Evolutionary conservation across 805 yeast species (phyloP), one percentile per base, ranked within the genome.

Genomic region (Brettanomyces custersianus): DNA sequence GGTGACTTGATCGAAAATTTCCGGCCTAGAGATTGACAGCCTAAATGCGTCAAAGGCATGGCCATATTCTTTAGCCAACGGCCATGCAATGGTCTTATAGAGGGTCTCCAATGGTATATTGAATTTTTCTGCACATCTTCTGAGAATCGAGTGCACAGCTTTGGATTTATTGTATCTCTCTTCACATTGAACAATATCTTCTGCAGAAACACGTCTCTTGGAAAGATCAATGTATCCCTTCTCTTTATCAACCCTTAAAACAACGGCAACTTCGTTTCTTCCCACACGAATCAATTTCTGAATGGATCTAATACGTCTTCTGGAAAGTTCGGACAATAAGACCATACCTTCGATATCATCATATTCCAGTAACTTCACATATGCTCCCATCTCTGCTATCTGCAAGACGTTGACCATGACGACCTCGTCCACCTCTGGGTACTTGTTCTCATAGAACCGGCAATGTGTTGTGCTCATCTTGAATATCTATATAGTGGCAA

Each of bases 311-410:
- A 92, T 92, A 69, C 98, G 94, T 72, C 98, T 86, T 75, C 98
- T 84, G 25, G 97, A 88, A 50, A 92, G 74, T 66, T 92, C 98
- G 29, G 95, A 82, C 52, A 92, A 74, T 47, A 92, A 70, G 40
- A 92, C 95, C 98, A 92, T 92, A 55, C 98, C 98, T 65, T 92
- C 98, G 56, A 92, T 90, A 60, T 90, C 92, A 65, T 92, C 97
- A 58, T 92, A 92, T 65, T 92, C 98, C 46, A 92, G 72, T 46
- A 92, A 72, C 62, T 87, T 90, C 46, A 92, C 95, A 61, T 92
- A 92, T 11, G 98, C 98, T 41, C 98, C 98, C 98, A 92, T 92
- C 63, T 92, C 98, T 48, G 97, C 98, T 51, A 92, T 92, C 60
- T 84, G 94, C 62, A 84, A 94, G 49, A 92, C 98, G 63, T 92